Evolutionary conservation across 202 grass and related monocot genomes (phyloP).

Genomic region (Setaria italica): DNA sequence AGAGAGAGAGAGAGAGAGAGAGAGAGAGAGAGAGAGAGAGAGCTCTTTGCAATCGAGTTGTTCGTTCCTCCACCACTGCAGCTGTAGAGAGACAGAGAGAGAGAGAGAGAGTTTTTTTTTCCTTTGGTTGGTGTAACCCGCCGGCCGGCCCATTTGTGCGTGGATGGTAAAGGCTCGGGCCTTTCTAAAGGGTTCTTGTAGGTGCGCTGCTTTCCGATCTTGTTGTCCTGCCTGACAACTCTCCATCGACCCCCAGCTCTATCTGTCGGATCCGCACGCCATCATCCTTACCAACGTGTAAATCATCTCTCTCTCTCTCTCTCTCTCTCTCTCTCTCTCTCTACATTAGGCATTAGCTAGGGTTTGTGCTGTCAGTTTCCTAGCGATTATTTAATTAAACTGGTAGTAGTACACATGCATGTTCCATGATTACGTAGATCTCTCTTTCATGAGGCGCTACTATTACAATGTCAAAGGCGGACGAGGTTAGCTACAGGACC

Average conservation of each 20-base stretch:
- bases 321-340: no score
- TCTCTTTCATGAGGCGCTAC: no score
- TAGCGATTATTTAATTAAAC: background rate
- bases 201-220: slow-evolving; percentile 48
- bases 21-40: slow-evolving; percentile 1
- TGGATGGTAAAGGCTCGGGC: slow-evolving; percentile 47
- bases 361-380: background rate
- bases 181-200: slow-evolving; percentile 51
- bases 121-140: slow-evolving; percentile 30
- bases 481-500: no score
- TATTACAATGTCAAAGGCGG: background rate
- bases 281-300: slow-evolving; percentile 21
- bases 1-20: background rate
- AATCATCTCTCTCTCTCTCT: slow-evolving; percentile 11
- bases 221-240: slow-evolving; percentile 45
- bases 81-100: background rate
- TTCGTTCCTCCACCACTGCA: background rate
- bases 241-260: slow-evolving; percentile 2
- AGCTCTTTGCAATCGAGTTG: slow-evolving; percentile 50
- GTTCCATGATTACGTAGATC: background rate
- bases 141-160: background rate
- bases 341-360: background rate
- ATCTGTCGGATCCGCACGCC: slow-evolving; percentile 6
- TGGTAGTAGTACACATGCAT: background rate
- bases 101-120: background rate